A percentile compares a stretch with the other conserved stretches of the same genome.
Evolutionary conservation across 805 yeast genomes (phyloP).

Genomic region (Zygosaccharomyces gambellarensis): DNA sequence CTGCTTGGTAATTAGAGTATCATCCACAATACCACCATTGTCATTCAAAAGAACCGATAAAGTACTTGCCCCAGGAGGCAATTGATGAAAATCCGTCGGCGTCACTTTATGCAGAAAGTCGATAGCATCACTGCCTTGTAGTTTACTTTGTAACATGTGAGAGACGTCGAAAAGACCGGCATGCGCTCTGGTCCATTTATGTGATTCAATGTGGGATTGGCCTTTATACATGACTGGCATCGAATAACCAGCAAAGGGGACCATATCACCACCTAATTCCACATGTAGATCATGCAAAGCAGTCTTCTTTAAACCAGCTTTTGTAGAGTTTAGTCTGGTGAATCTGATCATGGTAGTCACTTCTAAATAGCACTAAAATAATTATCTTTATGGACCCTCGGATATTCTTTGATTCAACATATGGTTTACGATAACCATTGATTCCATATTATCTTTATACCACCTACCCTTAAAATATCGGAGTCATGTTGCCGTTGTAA

Average conservation of each 20-base stretch:
- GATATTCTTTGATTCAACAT: too few relatives aligned
- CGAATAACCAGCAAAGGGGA: constrained; percentile 91
- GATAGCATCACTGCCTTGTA: constrained; percentile 64
- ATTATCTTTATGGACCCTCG: too few relatives aligned
- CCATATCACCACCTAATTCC: constrained; percentile 80
- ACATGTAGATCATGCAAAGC: constrained; percentile 80
- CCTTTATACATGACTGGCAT: constrained; percentile 89
- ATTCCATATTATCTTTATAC: background rate
- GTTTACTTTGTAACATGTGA: constrained; percentile 90
- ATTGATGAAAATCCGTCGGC: constrained; percentile 72
- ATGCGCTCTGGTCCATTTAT: constrained; percentile 83
- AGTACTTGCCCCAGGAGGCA: constrained; percentile 59
- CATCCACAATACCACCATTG: constrained; percentile 89
- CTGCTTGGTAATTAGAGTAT: constrained; percentile 83
- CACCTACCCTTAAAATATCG: background rate
- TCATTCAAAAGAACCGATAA: constrained; percentile 68
- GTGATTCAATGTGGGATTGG: constrained; percentile 89
- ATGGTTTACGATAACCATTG: too few relatives aligned
- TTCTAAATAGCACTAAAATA: too few relatives aligned
- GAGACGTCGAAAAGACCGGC: constrained; percentile 95
- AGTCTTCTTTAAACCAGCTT: constrained; percentile 49
- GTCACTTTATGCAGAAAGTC: constrained; percentile 71
- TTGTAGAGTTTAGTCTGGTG: constrained; percentile 30
- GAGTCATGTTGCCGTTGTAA: background rate
- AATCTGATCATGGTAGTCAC: constrained; percentile 4